Percentiles rank a stretch among this genome's conserved stretches.
phyloP scores from a whole-genome alignment of 805 yeast species.

The Saccharomycopsis fermentans region DNA sequence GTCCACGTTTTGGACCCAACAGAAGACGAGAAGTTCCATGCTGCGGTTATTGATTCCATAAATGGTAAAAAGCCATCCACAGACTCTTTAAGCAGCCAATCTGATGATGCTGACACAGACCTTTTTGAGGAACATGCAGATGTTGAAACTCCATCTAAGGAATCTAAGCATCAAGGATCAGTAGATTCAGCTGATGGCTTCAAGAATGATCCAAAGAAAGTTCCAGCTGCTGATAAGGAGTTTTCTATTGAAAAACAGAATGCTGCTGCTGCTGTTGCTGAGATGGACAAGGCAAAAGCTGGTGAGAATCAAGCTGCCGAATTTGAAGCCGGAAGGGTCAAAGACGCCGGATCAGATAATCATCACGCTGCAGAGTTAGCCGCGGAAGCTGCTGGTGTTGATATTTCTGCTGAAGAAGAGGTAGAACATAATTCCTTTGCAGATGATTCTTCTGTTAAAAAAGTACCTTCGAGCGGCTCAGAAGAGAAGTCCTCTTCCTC shows the following conservation, averaged over 20 bases:
- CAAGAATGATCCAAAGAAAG: slow-evolving; percentile 9
- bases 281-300: neutral
- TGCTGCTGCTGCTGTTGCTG: slow-evolving; percentile 5
- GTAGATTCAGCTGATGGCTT: neutral
- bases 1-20: neutral
- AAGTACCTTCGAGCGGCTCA: neutral
- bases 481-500: neutral
- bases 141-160: slow-evolving; percentile 15
- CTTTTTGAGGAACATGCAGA: neutral
- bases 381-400: neutral
- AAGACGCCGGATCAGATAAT: neutral
- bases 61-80: neutral
- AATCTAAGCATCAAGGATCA: neutral
- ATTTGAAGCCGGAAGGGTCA: neutral
- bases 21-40: neutral
- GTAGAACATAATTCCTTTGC: neutral
- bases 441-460: neutral
- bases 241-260: slow-evolving; percentile 16
- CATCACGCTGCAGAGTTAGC: neutral
- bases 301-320: neutral
- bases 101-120: slow-evolving; percentile 1
- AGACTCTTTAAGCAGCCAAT: neutral
- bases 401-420: neutral
- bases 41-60: neutral
- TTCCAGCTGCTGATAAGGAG: slow-evolving; percentile 13